Conservation (phyloP, 257 asterid genomes). For the Plantago major region DNA sequence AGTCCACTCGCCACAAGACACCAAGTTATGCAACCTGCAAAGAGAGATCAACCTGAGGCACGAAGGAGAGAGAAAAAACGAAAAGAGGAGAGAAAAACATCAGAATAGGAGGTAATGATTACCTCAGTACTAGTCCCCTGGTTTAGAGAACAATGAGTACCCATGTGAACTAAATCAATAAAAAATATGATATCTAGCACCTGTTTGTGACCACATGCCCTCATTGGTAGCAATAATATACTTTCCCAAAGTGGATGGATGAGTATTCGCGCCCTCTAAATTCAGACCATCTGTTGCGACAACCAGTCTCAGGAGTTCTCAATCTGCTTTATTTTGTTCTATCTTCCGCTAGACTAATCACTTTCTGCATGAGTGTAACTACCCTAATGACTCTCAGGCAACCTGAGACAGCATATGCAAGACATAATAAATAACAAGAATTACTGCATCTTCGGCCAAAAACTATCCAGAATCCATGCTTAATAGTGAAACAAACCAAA, state of each 20-base stretch:
- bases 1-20: not conserved
- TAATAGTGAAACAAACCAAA: not conserved
- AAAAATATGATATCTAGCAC: not conserved
- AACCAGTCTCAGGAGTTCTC: not conserved
- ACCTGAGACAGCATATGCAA: conserved; percentile 37
- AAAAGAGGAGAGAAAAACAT: no score
- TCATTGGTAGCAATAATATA: not conserved
- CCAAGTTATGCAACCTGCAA: conserved; percentile 11
- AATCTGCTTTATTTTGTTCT: conserved; percentile 6
- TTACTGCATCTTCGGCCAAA: not conserved
- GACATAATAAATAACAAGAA: conserved; percentile 10
- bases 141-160: not conserved
- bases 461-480: no score
- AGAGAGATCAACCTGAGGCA: not conserved
- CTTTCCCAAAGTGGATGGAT: not conserved
- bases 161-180: not conserved
- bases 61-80: no score
- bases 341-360: conserved; percentile 21
- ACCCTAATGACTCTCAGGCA: conserved; percentile 85
- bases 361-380: conserved; percentile 11
- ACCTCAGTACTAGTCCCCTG: no score
- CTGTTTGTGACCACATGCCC: not conserved
- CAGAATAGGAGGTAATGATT: no score
- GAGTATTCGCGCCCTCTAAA: not conserved
- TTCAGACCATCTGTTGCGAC: not conserved